These are phyloP conservation scores for Cyclotella kingstonii DNA, from an alignment of 108 stramenopile species.

Conservation along the genomic window DNA sequence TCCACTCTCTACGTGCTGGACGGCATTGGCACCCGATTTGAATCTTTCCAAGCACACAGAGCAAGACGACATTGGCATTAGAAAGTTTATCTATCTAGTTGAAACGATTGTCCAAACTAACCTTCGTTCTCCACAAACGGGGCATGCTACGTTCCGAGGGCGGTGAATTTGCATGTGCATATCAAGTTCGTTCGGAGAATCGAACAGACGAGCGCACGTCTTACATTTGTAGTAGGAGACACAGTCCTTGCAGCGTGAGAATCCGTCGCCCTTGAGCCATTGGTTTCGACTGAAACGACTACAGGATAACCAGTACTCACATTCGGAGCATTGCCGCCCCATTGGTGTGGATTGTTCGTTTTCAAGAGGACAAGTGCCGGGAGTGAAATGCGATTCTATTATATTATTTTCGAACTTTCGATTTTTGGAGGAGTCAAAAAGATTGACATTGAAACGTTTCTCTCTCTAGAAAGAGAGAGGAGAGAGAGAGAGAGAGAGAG, in stretches of 20 bases:
- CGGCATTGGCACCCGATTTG: slow-evolving; percentile 65
- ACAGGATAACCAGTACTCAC: slow-evolving; percentile 19
- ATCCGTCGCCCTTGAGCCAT: slow-evolving; percentile 58
- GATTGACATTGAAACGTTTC: no score
- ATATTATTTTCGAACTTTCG: no score
- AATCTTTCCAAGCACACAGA: slow-evolving; percentile 21
- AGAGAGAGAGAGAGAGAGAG: no score
- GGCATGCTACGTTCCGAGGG: slow-evolving; percentile 63
- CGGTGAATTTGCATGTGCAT: slow-evolving; percentile 83
- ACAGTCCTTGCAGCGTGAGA: slow-evolving; percentile 57
- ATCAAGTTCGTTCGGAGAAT: slow-evolving; percentile 51
- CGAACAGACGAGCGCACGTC: slow-evolving; percentile 51
- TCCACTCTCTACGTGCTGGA: slow-evolving; percentile 73
- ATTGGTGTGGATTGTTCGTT: slow-evolving; percentile 11
- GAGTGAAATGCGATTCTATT: no score
- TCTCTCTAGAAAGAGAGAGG: no score
- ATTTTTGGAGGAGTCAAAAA: no score
- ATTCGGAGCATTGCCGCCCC: slow-evolving; percentile 54
- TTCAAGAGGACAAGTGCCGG: no score
- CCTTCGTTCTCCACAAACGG: slow-evolving; percentile 56
- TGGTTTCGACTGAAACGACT: slow-evolving; percentile 58
- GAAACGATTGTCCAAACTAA: no score
- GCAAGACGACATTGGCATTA: background rate
- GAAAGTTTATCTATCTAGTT: no score
- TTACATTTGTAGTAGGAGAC: slow-evolving; percentile 41